Conservation (phyloP, 2,329 filamentous ascomycete species). For the Leptosphaerulina australis region DNA sequence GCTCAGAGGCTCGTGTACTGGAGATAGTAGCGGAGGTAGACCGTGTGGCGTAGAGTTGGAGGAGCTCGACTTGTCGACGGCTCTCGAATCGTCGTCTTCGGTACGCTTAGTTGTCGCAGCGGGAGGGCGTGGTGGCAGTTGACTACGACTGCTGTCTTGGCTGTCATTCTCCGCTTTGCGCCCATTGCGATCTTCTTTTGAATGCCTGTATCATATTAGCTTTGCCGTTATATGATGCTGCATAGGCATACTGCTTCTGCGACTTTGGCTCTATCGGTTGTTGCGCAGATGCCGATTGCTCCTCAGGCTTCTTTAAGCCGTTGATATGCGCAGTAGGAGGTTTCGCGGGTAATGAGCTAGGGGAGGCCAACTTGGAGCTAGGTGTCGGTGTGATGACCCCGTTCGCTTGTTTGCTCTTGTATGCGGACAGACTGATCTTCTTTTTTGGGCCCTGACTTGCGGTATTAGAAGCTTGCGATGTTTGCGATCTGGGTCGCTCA, state of each 20-base stretch:
- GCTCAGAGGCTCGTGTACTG: slow-evolving; percentile 51
- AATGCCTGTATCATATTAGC: slow-evolving; percentile 32
- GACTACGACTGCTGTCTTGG: slow-evolving; percentile 17
- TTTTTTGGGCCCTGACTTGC: slow-evolving; percentile 58
- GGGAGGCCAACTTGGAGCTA: slow-evolving; percentile 41
- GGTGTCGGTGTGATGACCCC: slow-evolving; percentile 37
- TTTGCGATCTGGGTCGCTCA: slow-evolving; percentile 45
- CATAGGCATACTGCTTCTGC: slow-evolving; percentile 28
- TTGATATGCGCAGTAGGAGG: slow-evolving; percentile 30
- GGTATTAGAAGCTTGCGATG: slow-evolving; percentile 41
- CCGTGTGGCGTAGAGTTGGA: slow-evolving; percentile 47
- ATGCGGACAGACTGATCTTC: slow-evolving; percentile 67
- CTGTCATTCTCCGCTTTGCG: slow-evolving; percentile 26
- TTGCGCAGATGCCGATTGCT: slow-evolving; percentile 17
- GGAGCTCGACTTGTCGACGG: slow-evolving; percentile 33
- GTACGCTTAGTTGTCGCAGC: slow-evolving; percentile 40
- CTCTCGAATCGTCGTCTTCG: slow-evolving; percentile 48
- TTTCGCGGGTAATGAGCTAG: slow-evolving; percentile 34
- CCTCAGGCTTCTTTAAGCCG: slow-evolving; percentile 33
- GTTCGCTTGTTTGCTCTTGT: slow-evolving; percentile 61
- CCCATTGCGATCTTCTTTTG: slow-evolving; percentile 23
- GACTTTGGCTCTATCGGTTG: slow-evolving; percentile 24
- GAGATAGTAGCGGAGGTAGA: slow-evolving; percentile 46
- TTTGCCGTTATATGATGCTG: background rate
- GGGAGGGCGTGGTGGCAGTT: slow-evolving; percentile 23